These are phyloP conservation scores for Cladophialophora yegresii DNA, from an alignment of 2,329 filamentous ascomycete genomes.

Conservation along the genomic window DNA sequence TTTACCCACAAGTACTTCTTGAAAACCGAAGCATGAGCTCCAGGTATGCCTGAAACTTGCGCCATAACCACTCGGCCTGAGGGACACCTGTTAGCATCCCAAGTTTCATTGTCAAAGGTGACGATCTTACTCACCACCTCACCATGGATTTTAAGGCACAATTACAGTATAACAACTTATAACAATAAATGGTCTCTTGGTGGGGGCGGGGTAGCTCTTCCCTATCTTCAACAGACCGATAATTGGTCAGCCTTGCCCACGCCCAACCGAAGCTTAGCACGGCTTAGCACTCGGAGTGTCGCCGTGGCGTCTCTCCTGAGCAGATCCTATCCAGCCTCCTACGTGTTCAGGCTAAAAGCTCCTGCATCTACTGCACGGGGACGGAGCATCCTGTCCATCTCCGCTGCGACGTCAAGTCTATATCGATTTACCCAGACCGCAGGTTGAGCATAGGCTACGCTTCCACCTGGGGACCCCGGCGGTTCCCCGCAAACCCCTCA, in stretches of 20 bases:
- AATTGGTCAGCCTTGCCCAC: not conserved
- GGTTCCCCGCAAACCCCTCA: slow-evolving; percentile 7
- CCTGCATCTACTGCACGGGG: not conserved
- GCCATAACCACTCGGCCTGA: slow-evolving; percentile 12
- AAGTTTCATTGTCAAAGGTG: not conserved
- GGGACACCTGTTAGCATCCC: slow-evolving; percentile 5
- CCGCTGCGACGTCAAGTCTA: not conserved
- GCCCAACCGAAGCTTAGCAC: not conserved
- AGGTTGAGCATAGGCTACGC: not conserved
- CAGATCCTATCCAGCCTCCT: slow-evolving; percentile 1
- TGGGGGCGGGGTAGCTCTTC: not conserved
- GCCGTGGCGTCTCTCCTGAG: not conserved
- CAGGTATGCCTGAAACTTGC: slow-evolving; percentile 15
- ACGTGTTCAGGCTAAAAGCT: slow-evolving; percentile 1
- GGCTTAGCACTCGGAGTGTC: not conserved
- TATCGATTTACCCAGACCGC: slow-evolving; percentile 9
- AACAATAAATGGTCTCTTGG: not conserved
- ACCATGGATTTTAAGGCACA: not conserved
- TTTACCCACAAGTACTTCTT: slow-evolving; percentile 13
- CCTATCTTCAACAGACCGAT: not conserved
- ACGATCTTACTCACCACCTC: slow-evolving; percentile 8
- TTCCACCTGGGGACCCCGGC: not conserved
- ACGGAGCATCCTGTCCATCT: not conserved
- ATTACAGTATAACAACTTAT: not conserved
- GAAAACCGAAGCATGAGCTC: slow-evolving; percentile 7